Conservation (phyloP, 2,329 filamentous ascomycete genomes). For the Endothia cerciana region DNA sequence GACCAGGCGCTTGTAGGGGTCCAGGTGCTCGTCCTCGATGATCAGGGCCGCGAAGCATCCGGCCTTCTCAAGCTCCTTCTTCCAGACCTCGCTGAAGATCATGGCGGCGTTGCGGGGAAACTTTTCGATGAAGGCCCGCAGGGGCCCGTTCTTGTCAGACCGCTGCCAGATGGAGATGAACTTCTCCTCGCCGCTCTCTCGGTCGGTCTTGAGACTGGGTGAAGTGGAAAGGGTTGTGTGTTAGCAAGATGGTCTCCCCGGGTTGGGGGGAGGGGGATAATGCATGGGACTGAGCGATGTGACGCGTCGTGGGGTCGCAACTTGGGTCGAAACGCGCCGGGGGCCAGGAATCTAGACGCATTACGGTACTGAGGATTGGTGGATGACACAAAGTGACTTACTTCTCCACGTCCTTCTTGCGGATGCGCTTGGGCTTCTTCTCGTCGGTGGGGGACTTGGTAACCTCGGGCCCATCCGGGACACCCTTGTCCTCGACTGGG, state of each 20-base stretch:
- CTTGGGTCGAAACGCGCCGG: too few relatives aligned
- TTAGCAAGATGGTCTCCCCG: background rate
- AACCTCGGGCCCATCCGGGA: background rate
- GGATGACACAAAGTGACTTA: constrained; percentile 14
- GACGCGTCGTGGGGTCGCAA: background rate
- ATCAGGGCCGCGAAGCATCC: constrained; percentile 7
- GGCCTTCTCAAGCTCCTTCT: constrained; percentile 20
- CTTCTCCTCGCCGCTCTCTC: constrained; percentile 20
- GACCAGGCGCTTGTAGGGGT: constrained; percentile 21
- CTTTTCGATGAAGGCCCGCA: background rate
- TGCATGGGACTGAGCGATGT: background rate
- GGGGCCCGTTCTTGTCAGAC: constrained; percentile 5
- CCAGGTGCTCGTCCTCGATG: constrained; percentile 15
- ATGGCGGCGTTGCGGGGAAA: constrained; percentile 20
- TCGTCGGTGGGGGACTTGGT: background rate
- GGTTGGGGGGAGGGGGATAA: too few relatives aligned
- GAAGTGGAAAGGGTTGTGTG: background rate
- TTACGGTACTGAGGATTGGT: background rate
- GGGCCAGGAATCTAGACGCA: background rate
- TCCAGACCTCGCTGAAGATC: constrained; percentile 23
- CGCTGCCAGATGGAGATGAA: constrained; percentile 22
- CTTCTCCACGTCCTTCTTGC: constrained; percentile 26
- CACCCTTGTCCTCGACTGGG: background rate
- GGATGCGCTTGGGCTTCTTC: constrained; percentile 22
- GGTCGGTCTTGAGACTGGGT: constrained; percentile 20